phyloP scores from a whole-genome alignment of 768 basidiomycete genomes.

The Auricularia cornea region DNA sequence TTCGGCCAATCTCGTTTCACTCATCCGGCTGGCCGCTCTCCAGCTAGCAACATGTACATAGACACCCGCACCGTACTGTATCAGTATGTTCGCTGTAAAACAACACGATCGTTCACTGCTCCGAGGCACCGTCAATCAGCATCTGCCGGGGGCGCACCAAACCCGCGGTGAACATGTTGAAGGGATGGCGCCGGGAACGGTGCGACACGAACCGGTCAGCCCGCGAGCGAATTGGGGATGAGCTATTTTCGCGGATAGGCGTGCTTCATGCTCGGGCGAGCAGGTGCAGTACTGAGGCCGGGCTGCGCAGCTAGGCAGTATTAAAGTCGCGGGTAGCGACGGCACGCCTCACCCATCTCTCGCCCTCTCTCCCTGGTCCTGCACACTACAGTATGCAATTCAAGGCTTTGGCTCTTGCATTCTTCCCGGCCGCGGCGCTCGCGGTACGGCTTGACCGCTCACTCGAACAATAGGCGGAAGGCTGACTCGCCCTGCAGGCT shows the following conservation, averaged over 20 bases:
- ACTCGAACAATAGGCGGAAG: too few relatives aligned
- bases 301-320: background rate
- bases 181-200: too few relatives aligned
- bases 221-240: too few relatives aligned
- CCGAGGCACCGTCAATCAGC: too few relatives aligned
- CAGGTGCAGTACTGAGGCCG: background rate
- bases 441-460: too few relatives aligned
- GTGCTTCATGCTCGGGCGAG: background rate
- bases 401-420: constrained; percentile 17
- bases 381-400: constrained; percentile 23
- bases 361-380: constrained; percentile 9
- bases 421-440: constrained; percentile 28
- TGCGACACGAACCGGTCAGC: too few relatives aligned
- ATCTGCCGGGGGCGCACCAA: too few relatives aligned
- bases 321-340: background rate
- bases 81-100: background rate
- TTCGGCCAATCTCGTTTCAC: constrained; percentile 49
- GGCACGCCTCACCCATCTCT: background rate
- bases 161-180: too few relatives aligned
- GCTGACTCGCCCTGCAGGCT: constrained; percentile 34
- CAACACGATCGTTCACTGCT: too few relatives aligned
- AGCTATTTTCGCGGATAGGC: too few relatives aligned
- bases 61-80: background rate
- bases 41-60: background rate
- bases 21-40: background rate